Evolutionary conservation across 169 alveolate genomes (phyloP), one percentile per base, ranked within the genome.

Genomic region (Cryptosporidium andersoni): DNA sequence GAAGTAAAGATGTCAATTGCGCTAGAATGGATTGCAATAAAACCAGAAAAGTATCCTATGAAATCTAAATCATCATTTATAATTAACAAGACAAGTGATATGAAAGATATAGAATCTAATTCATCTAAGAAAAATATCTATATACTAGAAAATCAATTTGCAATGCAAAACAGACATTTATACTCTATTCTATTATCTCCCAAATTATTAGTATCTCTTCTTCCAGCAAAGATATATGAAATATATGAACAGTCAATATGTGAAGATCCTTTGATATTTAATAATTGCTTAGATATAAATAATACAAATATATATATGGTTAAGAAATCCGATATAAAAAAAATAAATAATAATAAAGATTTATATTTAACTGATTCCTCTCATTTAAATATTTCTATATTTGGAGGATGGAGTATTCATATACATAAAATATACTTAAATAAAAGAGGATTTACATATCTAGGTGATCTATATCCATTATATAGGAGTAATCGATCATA

Each of bases 221-320:
- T 49, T 45, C 51, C 43, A 37, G 39, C 51, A 16, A 36, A 66
- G 7, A 37, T 52, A n/a, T 42, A 45, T 74, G 9, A 25, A 4
- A 43, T 58, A 11, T 74, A 74, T 74, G 85, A 74, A 45, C 16
- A 74, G 25, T 36, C 47, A n/a, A 56, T 74, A 45, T 74, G 39
- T 39, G 14, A 58, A 16, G 85, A 74, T 58, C 85, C 85, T 34
- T 6, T 74, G 25, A 74, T 56, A 34, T 47, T 11, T 0, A n/a
- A 34, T n/a, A 25, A 48, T 9, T 5, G 7, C 43, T 43, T n/a
- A 52, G 8, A 48, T 1, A 14, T 65, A 4, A 43, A 58, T 34
- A 39, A 7, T 34, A 60, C 11, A 14, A 25, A 25, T 16, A 43
- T 36, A 37, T 37, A 7, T 1, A 39, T 51, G 55, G 34, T 36